Evolutionary conservation across 2,329 filamentous ascomycete species (phyloP).

Genomic region (Neonectria faginata): DNA sequence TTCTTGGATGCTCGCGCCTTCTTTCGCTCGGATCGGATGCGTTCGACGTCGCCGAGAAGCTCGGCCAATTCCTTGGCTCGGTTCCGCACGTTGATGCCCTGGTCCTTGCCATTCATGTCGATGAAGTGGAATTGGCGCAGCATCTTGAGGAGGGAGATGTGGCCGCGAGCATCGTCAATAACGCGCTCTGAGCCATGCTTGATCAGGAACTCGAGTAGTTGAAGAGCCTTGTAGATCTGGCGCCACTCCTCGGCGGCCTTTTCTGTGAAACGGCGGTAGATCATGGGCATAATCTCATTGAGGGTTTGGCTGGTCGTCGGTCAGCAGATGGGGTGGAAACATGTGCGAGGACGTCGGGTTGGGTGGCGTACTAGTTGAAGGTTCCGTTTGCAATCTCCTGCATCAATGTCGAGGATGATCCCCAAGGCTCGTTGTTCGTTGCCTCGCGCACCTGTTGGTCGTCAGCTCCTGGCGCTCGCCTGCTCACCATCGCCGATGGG

Average conservation of each 20-base stretch:
- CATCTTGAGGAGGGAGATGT: conserved; percentile 97
- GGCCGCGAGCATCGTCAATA: conserved; percentile 95
- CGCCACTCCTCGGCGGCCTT: conserved; percentile 99
- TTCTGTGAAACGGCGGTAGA: conserved; percentile 98
- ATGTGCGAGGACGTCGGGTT: conserved; percentile 1
- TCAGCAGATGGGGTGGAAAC: conserved; percentile 31
- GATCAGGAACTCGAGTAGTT: conserved; percentile 95
- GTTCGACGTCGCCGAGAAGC: conserved; percentile 90
- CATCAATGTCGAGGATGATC: conserved; percentile 85
- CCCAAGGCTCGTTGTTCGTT: conserved; percentile 99
- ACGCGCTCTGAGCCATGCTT: conserved; percentile 98
- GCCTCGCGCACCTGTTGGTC: conserved; percentile 85
- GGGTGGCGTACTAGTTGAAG: conserved; percentile 86
- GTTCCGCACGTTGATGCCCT: conserved; percentile 97
- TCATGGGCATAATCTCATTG: conserved; percentile 99
- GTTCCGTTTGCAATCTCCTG: conserved; percentile 98
- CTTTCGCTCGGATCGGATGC: conserved; percentile 84
- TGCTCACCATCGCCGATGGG: conserved; percentile 17
- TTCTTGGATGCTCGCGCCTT: conserved; percentile 91
- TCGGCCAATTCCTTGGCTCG: conserved; percentile 95
- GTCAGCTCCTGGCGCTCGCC: conserved; percentile 31
- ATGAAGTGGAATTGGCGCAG: conserved; percentile 98
- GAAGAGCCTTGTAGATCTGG: conserved; percentile 98
- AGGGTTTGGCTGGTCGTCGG: conserved; percentile 79
- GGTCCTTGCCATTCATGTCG: conserved; percentile 95